phyloP scores from a whole-genome alignment of 306 rosid genomes.

The Medicago ruthenica region DNA sequence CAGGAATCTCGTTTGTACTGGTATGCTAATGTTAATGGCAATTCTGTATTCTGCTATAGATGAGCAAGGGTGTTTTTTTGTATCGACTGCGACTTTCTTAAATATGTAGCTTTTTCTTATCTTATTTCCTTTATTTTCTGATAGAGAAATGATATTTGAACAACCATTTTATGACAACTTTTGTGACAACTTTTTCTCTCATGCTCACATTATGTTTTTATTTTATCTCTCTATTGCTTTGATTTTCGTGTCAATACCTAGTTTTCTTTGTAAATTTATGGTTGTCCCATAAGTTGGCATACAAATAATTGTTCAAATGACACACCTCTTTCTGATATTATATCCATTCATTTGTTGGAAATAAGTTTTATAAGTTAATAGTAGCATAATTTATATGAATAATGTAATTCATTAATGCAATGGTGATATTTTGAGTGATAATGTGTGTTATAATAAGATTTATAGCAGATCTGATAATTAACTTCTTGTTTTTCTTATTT shows the following conservation, averaged over 20 bases:
- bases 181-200: too few relatives aligned
- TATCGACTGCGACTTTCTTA: slow-evolving; percentile 12
- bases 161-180: too few relatives aligned
- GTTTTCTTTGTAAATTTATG: too few relatives aligned
- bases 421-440: slow-evolving; percentile 7
- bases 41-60: slow-evolving; percentile 18
- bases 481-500: neutral
- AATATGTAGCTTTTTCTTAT: neutral
- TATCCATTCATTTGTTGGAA: neutral
- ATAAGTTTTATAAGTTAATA: slow-evolving; percentile 6
- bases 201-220: too few relatives aligned
- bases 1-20: slow-evolving; percentile 98
- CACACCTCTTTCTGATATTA: neutral
- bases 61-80: slow-evolving; percentile 8
- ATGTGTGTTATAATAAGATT: neutral
- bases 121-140: slow-evolving; percentile 7
- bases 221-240: too few relatives aligned
- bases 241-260: too few relatives aligned
- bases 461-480: neutral
- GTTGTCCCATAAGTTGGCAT: too few relatives aligned
- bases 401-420: slow-evolving; percentile 10
- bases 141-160: too few relatives aligned
- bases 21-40: slow-evolving; percentile 55
- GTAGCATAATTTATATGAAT: neutral
- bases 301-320: too few relatives aligned